Evolutionary conservation across 371 early-diverging fungal species (phyloP).

Genomic region (Quaeritorhiza haematococci): DNA sequence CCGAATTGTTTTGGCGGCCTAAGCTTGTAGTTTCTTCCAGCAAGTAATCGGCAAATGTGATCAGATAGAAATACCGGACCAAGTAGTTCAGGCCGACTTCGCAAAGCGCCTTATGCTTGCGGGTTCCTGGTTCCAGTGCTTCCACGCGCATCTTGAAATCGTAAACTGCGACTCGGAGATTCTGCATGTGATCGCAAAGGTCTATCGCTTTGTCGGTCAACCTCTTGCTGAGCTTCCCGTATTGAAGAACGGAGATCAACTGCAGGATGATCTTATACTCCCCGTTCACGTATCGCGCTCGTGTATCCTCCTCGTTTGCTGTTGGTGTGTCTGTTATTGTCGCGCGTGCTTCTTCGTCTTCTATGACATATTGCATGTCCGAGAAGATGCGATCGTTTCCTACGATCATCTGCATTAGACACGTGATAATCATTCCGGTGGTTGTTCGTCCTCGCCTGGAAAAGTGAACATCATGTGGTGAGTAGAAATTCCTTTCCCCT

Average conservation of each 20-base stretch:
- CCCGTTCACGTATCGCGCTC: constrained; percentile 46
- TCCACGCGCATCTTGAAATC: constrained; percentile 59
- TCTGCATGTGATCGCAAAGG: constrained; percentile 72
- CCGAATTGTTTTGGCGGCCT: not conserved
- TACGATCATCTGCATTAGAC: constrained; percentile 39
- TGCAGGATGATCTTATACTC: constrained; percentile 65
- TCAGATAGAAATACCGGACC: constrained; percentile 66
- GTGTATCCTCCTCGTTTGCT: not conserved
- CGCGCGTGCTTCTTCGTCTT: constrained; percentile 37
- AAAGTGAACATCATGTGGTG: constrained; percentile 1
- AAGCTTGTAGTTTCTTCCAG: constrained; percentile 39
- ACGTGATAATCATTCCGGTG: constrained; percentile 67
- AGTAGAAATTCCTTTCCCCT: not conserved
- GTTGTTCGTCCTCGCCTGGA: constrained; percentile 71
- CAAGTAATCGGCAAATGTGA: constrained; percentile 67
- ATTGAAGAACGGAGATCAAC: constrained; percentile 59
- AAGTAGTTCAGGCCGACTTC: constrained; percentile 57
- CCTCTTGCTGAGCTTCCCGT: constrained; percentile 64
- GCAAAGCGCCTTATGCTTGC: constrained; percentile 42
- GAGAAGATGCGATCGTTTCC: constrained; percentile 18
- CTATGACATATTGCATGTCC: constrained; percentile 7
- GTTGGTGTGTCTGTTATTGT: too few species aligned
- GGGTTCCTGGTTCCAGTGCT: constrained; percentile 40
- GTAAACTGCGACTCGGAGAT: constrained; percentile 62
- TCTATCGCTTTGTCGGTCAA: constrained; percentile 69